Percentiles rank a stretch among this genome's conserved stretches.
These are phyloP conservation scores for Zopfochytrium polystomum DNA, from an alignment of 371 early-diverging fungal species.

Conservation along the genomic window DNA sequence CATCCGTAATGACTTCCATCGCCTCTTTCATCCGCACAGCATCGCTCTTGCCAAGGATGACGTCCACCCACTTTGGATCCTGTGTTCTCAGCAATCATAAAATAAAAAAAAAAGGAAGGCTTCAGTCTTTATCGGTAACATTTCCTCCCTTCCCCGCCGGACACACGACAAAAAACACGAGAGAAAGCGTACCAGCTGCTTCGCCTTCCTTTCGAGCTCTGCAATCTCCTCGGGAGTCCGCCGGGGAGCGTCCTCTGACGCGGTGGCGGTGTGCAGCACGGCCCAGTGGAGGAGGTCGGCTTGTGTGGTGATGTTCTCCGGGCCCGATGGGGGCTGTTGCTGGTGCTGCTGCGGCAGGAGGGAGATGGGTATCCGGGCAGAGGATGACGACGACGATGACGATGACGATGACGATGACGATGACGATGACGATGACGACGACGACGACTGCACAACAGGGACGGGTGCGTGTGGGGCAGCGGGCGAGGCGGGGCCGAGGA, in stretches of 20 bases:
- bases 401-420: background rate
- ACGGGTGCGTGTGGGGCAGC: no score
- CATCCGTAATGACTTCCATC: conserved; percentile 59
- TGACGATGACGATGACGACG: no score
- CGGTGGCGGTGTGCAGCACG: conserved; percentile 71
- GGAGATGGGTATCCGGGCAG: no score
- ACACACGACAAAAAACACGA: conserved; percentile 19
- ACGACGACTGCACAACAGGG: no score
- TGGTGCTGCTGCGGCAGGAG: no score
- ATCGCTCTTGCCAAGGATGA: conserved; percentile 89
- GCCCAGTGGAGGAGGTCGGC: conserved; percentile 82
- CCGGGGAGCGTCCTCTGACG: conserved; percentile 65
- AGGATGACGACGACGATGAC: background rate
- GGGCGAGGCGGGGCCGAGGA: no score
- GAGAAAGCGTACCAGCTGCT: conserved; percentile 12
- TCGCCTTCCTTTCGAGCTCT: conserved; percentile 37
- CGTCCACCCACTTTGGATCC: conserved; percentile 83
- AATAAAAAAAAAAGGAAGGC: no score
- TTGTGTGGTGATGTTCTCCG: conserved; percentile 32
- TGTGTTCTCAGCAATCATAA: conserved; percentile 20
- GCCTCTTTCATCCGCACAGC: conserved; percentile 84
- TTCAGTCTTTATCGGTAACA: no score
- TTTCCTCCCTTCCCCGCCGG: no score
- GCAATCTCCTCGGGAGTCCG: conserved; percentile 36
- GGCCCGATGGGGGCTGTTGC: no score